Percentiles rank a stretch among this genome's conserved stretches.
Evolutionary conservation across 192 early-diverging fungal genomes (phyloP).

Genomic region (Pecoramyces ruminantium): DNA sequence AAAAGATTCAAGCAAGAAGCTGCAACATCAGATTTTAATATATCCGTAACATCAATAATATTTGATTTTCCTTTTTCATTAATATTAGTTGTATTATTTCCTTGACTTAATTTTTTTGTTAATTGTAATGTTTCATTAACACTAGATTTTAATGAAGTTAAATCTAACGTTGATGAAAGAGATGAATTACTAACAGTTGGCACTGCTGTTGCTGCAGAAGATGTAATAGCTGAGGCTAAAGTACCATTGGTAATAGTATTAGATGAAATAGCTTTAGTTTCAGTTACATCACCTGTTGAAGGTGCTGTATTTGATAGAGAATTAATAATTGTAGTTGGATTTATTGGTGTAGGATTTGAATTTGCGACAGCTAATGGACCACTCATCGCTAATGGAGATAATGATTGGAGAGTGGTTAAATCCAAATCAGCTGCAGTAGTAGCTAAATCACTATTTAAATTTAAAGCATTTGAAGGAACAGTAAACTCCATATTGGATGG

Average conservation of each 20-base stretch:
- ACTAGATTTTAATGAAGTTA: not conserved
- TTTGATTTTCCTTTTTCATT: no score
- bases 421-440: not conserved
- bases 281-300: no score
- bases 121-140: not conserved
- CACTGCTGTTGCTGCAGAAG: no score
- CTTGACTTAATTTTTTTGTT: not conserved
- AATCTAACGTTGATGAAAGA: not conserved
- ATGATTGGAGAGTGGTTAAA: not conserved
- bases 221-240: no score
- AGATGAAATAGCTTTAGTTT: no score
- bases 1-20: not conserved
- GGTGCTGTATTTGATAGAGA: not conserved
- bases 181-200: not conserved
- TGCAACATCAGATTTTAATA: not conserved
- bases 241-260: no score
- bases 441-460: not conserved
- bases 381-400: not conserved
- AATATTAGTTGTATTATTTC: not conserved
- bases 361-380: not conserved
- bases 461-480: not conserved
- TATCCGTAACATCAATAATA: not conserved
- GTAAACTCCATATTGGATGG: not conserved
- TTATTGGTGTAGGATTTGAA: not conserved
- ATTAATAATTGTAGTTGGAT: not conserved